Percentiles rank a stretch among this genome's conserved stretches.
phyloP scores from a whole-genome alignment of 2,329 filamentous ascomycete species.

The Akanthomyces lecanii region DNA sequence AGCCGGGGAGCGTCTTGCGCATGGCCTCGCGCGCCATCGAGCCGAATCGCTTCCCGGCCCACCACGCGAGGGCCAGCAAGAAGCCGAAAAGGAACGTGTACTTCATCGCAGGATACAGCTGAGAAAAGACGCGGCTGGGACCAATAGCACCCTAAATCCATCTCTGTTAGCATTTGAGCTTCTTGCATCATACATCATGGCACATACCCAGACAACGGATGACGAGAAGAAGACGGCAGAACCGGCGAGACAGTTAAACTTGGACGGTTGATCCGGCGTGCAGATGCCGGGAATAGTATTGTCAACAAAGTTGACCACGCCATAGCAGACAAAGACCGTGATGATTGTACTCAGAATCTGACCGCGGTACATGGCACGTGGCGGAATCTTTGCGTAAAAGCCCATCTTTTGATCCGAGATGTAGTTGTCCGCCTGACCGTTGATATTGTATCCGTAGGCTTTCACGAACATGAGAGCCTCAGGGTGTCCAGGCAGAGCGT shows the following conservation, averaged over 20 bases:
- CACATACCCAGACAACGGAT: slow-evolving; percentile 26
- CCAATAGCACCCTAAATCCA: slow-evolving; percentile 23
- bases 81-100: slow-evolving; percentile 19
- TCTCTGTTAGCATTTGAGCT: neutral
- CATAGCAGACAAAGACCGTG: slow-evolving; percentile 36
- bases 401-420: slow-evolving; percentile 33
- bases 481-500: slow-evolving; percentile 31
- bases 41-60: slow-evolving; percentile 65
- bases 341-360: slow-evolving; percentile 40
- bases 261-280: slow-evolving; percentile 30
- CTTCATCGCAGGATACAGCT: slow-evolving; percentile 11
- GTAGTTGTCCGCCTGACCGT: slow-evolving; percentile 38
- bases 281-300: slow-evolving; percentile 30
- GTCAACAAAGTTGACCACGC: slow-evolving; percentile 36
- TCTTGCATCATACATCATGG: too few species aligned
- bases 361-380: slow-evolving; percentile 31
- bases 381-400: slow-evolving; percentile 31
- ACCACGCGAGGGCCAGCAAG: slow-evolving; percentile 34
- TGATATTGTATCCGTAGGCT: slow-evolving; percentile 38
- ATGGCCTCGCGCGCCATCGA: slow-evolving; percentile 12
- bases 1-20: slow-evolving; percentile 5
- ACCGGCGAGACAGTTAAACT: slow-evolving; percentile 27
- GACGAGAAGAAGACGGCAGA: slow-evolving; percentile 32
- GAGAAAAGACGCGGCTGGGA: slow-evolving; percentile 34
- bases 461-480: slow-evolving; percentile 56